Evolutionary conservation across 768 basidiomycete genomes (phyloP).

Genomic region (Tricholoma bakamatsutake): DNA sequence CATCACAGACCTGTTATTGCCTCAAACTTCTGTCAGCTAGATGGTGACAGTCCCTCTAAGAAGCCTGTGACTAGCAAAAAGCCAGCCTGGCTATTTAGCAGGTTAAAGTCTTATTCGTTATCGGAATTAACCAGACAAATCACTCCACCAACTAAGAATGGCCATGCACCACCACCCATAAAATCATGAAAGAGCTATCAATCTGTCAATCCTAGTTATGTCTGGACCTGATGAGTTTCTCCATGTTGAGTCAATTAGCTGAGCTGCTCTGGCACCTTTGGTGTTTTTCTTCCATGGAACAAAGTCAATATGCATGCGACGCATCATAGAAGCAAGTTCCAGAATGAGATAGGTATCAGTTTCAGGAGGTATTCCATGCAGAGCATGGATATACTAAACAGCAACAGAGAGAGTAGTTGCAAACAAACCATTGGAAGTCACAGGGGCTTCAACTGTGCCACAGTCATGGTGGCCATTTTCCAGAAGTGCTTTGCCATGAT

Average conservation of each 20-base stretch:
- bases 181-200: constrained; percentile 70
- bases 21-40: too few relatives aligned
- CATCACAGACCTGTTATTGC: too few relatives aligned
- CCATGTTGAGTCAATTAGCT: constrained; percentile 13
- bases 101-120: constrained; percentile 74
- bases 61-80: too few relatives aligned
- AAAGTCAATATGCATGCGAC: background rate
- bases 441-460: too few relatives aligned
- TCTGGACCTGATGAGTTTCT: constrained; percentile 13
- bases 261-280: too few relatives aligned
- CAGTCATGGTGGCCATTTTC: too few relatives aligned
- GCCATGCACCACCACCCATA: constrained; percentile 87
- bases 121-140: constrained; percentile 44
- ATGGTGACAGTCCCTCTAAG: too few relatives aligned
- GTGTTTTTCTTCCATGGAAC: too few relatives aligned
- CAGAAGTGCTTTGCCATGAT: too few relatives aligned
- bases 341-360: too few relatives aligned
- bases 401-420: background rate
- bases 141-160: constrained; percentile 89
- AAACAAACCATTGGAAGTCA: too few relatives aligned
- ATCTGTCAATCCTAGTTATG: constrained; percentile 74
- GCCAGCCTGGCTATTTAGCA: constrained; percentile 15
- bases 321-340: background rate
- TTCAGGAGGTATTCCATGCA: background rate
- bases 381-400: background rate